Base-by-base conservation (phyloP, 2,329 filamentous ascomycete species). In the Fusarium coicis region DNA sequence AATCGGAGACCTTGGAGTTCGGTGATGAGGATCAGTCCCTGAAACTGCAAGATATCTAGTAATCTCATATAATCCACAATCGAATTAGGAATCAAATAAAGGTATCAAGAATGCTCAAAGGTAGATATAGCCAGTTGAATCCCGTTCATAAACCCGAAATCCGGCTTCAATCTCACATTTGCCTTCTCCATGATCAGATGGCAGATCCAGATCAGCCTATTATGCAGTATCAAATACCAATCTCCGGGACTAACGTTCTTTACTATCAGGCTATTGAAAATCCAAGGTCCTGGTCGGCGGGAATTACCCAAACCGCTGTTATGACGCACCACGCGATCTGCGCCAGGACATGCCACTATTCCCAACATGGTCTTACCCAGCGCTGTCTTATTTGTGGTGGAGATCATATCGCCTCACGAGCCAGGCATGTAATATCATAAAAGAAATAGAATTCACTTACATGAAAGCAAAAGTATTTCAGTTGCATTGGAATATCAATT, bases 91-190 rank as follows among this genome's bases (percentile, higher is more conserved):
- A 11, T n/a, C 4, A 8, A 16, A 1, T 0, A 8, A 2, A 30
- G 28, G 28, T n/a, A 16, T 7, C 6, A 7, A 7, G 14, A 0
- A 10, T 2, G 0, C 1, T 0, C 4, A 4, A 1, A n/a, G 18
- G 54, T 34, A 6, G 30, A 36, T 14, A n/a, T 18, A 2, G 2
- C 14, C n/a, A n/a, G 18, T 0, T 18, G 2, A 30, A 57, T 7
- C 5, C 30, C 40, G 54, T 10, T 49, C 1, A 5, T 19, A 15
- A 57, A 1, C n/a, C 40, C 40, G 40, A 49, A 10, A 1, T 18
- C 34, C 16, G 34, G 9, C 34, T 36, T 9, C 2, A 36, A 36
- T 36, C 34, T 36, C 16, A 36, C 34, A 10, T 43, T 18, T 23
- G 9, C 15, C 21, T 19, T 39, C 37, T 30, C 21, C 26, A 9